A percentile compares a stretch with the other conserved stretches of the same genome.
Evolutionary conservation across 371 early-diverging fungal genomes (phyloP).

Genomic region (Actinomortierella wolfii): DNA sequence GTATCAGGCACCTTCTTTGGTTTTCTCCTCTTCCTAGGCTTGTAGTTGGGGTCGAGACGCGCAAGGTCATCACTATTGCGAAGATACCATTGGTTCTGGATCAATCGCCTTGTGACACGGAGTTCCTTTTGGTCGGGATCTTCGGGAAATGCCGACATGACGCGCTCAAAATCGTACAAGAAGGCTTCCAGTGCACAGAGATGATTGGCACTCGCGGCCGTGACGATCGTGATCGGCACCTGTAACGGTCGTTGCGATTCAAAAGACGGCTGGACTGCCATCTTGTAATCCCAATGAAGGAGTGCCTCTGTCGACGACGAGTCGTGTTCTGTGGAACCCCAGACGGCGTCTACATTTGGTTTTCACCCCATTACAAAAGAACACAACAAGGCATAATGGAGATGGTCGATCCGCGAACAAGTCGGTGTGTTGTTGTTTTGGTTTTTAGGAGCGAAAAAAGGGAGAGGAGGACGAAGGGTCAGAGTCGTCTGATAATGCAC

Average conservation of each 20-base stretch:
- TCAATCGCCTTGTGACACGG: no score
- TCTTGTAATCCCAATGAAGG: not conserved
- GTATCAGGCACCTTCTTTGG: no score
- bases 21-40: no score
- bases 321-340: no score
- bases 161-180: slow-evolving; percentile 44
- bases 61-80: no score
- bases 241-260: slow-evolving; percentile 16
- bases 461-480: not conserved
- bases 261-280: slow-evolving; percentile 12
- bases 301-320: no score
- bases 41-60: no score
- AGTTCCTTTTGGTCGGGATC: no score
- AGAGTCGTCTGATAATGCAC: not conserved
- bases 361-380: not conserved
- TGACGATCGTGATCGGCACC: slow-evolving; percentile 54
- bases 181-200: slow-evolving; percentile 62
- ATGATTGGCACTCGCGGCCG: slow-evolving; percentile 65
- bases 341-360: no score
- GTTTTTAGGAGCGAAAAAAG: not conserved
- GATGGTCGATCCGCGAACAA: not conserved
- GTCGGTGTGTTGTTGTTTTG: not conserved
- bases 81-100: no score
- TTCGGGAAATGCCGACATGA: not conserved
- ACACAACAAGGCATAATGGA: not conserved